Percentiles rank a stretch among this genome's conserved stretches.
phyloP scores from a whole-genome alignment of 2,329 filamentous ascomycete genomes.

The Pezicula radicicola region DNA sequence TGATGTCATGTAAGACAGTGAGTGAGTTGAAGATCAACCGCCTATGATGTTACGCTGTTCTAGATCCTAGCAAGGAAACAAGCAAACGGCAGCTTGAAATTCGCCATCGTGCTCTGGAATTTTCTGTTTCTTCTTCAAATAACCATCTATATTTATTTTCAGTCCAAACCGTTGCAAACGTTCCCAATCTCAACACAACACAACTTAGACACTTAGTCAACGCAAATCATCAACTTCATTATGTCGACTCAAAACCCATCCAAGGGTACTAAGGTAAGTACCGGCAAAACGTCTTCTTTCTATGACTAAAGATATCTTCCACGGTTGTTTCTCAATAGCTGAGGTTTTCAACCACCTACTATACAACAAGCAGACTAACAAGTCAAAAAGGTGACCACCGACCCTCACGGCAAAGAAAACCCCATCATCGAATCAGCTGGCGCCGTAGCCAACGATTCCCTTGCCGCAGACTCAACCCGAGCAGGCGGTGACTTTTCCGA shows the following conservation, averaged over 20 bases:
- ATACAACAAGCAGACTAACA: conserved; percentile 18
- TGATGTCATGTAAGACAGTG: too few relatives aligned
- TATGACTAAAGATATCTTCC: not conserved
- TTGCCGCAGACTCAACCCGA: conserved; percentile 70
- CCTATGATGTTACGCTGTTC: too few relatives aligned
- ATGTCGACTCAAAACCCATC: conserved; percentile 26
- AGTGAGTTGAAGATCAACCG: too few relatives aligned
- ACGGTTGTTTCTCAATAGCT: not conserved
- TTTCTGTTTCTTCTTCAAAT: too few relatives aligned
- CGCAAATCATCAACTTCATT: conserved; percentile 36
- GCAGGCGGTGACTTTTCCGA: conserved; percentile 56
- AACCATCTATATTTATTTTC: not conserved
- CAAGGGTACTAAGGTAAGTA: conserved; percentile 18
- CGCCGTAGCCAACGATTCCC: conserved; percentile 62
- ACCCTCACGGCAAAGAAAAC: conserved; percentile 42
- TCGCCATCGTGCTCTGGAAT: too few relatives aligned
- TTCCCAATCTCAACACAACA: too few relatives aligned
- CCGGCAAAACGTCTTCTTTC: not conserved
- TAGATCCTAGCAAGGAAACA: too few relatives aligned
- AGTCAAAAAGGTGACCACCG: conserved; percentile 39
- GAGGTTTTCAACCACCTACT: not conserved
- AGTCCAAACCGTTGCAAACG: not conserved
- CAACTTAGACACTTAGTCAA: not conserved
- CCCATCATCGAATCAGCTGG: conserved; percentile 59
- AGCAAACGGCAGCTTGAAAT: too few relatives aligned